Conservation (phyloP, 2,329 filamentous ascomycete species). For the Macrophomina phaseolina region DNA sequence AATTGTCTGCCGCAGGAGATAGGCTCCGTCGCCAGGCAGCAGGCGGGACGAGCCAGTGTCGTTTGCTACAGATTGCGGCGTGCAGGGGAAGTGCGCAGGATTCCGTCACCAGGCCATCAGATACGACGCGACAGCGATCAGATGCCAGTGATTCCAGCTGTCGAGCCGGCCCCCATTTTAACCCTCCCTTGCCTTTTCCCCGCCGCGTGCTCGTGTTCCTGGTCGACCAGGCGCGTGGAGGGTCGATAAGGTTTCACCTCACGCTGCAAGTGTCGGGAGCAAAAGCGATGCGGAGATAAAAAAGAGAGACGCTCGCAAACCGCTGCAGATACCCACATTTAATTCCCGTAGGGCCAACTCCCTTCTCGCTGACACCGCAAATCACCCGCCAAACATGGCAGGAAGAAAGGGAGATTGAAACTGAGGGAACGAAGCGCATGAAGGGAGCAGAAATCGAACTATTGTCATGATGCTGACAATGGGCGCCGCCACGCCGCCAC, state of each 20-base stretch:
- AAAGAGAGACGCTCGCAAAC: neutral
- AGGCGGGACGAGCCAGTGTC: neutral
- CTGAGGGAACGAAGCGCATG: neutral
- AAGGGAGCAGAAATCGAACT: neutral
- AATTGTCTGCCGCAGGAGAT: neutral
- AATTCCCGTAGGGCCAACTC: constrained; percentile 5
- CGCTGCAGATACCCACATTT: constrained; percentile 12
- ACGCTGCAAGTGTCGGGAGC: neutral
- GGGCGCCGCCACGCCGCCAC: neutral
- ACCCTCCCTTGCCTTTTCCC: neutral
- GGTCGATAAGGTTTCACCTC: neutral
- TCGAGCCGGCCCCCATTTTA: neutral
- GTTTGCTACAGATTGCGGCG: neutral
- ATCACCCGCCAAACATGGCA: neutral
- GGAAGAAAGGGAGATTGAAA: no score
- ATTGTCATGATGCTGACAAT: neutral
- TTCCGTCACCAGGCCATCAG: neutral
- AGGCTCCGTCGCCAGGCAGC: neutral
- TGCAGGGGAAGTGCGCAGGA: neutral
- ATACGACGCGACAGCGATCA: neutral
- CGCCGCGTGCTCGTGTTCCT: neutral
- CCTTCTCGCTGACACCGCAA: neutral
- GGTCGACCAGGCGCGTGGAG: neutral
- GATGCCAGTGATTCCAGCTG: neutral
- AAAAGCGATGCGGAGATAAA: neutral